Base-by-base conservation (phyloP, 2,329 filamentous ascomycete species). In the Scedosporium boydii region DNA sequence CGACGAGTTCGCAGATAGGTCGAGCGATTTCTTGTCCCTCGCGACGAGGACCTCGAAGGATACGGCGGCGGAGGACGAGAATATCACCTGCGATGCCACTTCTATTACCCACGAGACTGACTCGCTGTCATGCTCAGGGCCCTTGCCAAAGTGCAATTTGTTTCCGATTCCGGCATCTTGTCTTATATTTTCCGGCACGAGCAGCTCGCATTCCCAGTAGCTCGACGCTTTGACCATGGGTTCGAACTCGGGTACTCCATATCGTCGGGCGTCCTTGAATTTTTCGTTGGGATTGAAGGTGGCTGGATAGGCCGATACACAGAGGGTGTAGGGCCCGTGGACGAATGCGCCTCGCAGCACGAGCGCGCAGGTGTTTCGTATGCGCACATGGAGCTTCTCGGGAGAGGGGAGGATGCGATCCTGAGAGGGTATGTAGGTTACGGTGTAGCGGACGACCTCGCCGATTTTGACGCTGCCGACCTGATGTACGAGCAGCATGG, bases 141-240 rank as follows among this genome's bases (percentile, higher is more conserved):
- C 73, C 58, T 77, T 74, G 14, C 77, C 79, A 65, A 84, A 82
- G 60, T 77, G 72, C 16, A 77, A 77, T 63, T 75, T 71, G 59
- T 73, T 68, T 46, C 80, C 76, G n/a, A 56, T 38, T n/a, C 59
- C 59, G 61, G 87, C 88, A 18, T 78, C 83, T 71, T 88, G 84
- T 58, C 90, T 82, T 64, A 95, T 88, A 65, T 87, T 79, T 62
- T 93, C 88, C 0, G 93, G 93, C 0, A 99, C 87, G 4, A 85
- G 80, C 66, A 99, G 82, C 70, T 87, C 85, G 63, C 91, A 89
- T 68, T 87, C 85, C 89, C 93, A 99, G 56, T 83, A 86, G 6
- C 91, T 93, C 34, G 93, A 95, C 7, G 95, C 93, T 79, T 98
- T 98, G 71, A 99, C 83, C 79, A 96, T 93, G 57, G 95, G 93